Evolutionary conservation across 306 rosid species (phyloP).

Genomic region (Begonia fuchsioides): DNA sequence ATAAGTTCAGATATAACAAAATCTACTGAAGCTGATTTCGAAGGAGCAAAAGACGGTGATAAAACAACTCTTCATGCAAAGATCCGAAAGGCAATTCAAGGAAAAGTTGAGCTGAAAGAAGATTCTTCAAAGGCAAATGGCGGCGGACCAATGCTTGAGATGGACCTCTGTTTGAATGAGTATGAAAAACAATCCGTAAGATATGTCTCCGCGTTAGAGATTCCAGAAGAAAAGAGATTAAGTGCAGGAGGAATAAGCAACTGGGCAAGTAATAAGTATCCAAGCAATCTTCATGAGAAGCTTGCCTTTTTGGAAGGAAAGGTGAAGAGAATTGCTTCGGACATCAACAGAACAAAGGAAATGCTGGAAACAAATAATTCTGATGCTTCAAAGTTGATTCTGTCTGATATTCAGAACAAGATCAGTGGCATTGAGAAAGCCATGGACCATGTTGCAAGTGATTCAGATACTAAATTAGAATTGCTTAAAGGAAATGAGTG

Average conservation of each 20-base stretch:
- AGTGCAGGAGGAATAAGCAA: constrained; percentile 13
- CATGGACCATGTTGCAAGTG: constrained; percentile 29
- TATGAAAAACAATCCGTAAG: constrained; percentile 2
- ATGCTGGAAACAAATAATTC: constrained; percentile 74
- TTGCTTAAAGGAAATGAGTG: constrained; percentile 4
- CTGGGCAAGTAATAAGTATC: constrained; percentile 18
- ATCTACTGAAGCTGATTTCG: constrained; percentile 2
- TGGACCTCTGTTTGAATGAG: constrained; percentile 6
- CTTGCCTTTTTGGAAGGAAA: constrained; percentile 92
- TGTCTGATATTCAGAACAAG: constrained; percentile 75
- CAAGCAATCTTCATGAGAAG: constrained; percentile 87
- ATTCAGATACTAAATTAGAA: constrained; percentile 23
- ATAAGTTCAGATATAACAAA: constrained; percentile 6
- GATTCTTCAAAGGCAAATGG: constrained; percentile 1
- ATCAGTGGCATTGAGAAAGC: constrained; percentile 91
- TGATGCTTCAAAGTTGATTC: constrained; percentile 60
- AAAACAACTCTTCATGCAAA: not conserved
- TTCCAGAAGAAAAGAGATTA: constrained; percentile 9
- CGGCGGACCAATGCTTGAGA: constrained; percentile 1
- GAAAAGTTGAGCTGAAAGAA: constrained; percentile 5
- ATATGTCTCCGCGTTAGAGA: constrained; percentile 10
- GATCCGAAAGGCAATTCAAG: not conserved
- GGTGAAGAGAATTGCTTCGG: constrained; percentile 82
- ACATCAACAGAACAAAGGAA: constrained; percentile 87
- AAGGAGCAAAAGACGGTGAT: not conserved